Conservation (phyloP, 768 basidiomycete genomes). For the Macrolepiota albuminosa region DNA sequence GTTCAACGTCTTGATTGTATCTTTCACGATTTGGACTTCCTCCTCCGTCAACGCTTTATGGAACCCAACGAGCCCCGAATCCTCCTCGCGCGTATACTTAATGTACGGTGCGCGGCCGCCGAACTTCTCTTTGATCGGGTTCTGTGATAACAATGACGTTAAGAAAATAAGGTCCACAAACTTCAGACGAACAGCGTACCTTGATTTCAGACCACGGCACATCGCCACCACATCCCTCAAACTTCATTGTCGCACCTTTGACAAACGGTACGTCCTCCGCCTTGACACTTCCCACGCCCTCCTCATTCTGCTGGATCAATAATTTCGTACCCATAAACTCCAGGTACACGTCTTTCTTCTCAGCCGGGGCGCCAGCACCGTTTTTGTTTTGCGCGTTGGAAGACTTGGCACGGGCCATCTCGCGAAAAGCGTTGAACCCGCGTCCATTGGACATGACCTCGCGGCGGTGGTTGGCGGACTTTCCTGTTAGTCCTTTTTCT, state of each 20-base stretch:
- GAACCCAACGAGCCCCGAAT: slow-evolving; percentile 51
- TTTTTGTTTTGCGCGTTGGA: slow-evolving; percentile 18
- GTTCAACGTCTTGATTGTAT: slow-evolving; percentile 59
- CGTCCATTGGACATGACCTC: slow-evolving; percentile 45
- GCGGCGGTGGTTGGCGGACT: slow-evolving; percentile 54
- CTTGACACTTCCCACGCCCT: slow-evolving; percentile 59
- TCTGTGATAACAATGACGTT: slow-evolving; percentile 21
- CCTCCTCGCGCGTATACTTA: slow-evolving; percentile 41
- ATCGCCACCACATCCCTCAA: slow-evolving; percentile 52
- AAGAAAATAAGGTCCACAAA: neutral
- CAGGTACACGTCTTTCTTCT: slow-evolving; percentile 57
- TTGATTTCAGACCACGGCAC: slow-evolving; percentile 48
- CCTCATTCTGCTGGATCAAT: slow-evolving; percentile 57
- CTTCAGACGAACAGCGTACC: slow-evolving; percentile 20
- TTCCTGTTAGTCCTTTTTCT: too few species aligned
- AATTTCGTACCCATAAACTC: slow-evolving; percentile 73
- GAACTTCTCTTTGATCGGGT: slow-evolving; percentile 45
- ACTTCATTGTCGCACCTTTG: slow-evolving; percentile 50
- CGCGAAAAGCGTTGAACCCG: slow-evolving; percentile 80
- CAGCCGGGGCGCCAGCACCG: slow-evolving; percentile 20
- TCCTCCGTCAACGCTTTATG: slow-evolving; percentile 69
- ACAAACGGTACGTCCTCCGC: slow-evolving; percentile 54
- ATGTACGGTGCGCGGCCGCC: slow-evolving; percentile 47
- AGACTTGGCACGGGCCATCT: slow-evolving; percentile 43
- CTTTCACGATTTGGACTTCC: slow-evolving; percentile 65